A percentile compares a stretch with the other conserved stretches of the same genome.
Evolutionary conservation across 176 grass and related monocot genomes (phyloP).

Genomic region (Aegilops speltoides): DNA sequence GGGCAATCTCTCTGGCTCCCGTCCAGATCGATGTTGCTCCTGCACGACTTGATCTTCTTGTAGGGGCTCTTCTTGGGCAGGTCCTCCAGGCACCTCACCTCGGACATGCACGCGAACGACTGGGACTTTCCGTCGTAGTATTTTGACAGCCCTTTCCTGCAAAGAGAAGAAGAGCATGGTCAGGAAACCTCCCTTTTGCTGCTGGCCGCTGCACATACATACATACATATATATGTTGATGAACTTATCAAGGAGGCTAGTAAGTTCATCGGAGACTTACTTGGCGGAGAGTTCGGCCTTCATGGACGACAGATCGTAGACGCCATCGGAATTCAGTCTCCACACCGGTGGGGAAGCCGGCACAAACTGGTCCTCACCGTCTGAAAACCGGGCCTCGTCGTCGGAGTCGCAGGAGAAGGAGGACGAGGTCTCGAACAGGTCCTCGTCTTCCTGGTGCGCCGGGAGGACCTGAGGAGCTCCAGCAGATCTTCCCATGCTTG

Average conservation of each 20-base stretch:
- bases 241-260: background rate
- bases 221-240: background rate
- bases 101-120: slow-evolving; percentile 67
- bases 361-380: slow-evolving; percentile 31
- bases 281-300: slow-evolving; percentile 60
- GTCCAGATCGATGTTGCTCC: slow-evolving; percentile 44
- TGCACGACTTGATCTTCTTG: slow-evolving; percentile 57
- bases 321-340: slow-evolving; percentile 35
- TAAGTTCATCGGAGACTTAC: slow-evolving; percentile 35
- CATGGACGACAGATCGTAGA: slow-evolving; percentile 66
- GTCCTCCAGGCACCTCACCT: slow-evolving; percentile 68
- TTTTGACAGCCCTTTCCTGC: slow-evolving; percentile 75
- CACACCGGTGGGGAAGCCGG: background rate
- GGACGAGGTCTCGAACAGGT: slow-evolving; percentile 61
- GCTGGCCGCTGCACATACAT: background rate
- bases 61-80: slow-evolving; percentile 57
- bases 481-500: slow-evolving; percentile 32
- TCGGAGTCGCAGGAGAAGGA: slow-evolving; percentile 52
- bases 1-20: slow-evolving; percentile 29
- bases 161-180: slow-evolving; percentile 18
- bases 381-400: slow-evolving; percentile 40
- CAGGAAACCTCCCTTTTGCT: background rate
- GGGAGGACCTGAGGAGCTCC: slow-evolving; percentile 26
- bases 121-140: slow-evolving; percentile 90
- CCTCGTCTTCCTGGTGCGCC: slow-evolving; percentile 42